phyloP scores from a whole-genome alignment of 1,284 basidiomycete species.

The Prillingera fragicola region DNA sequence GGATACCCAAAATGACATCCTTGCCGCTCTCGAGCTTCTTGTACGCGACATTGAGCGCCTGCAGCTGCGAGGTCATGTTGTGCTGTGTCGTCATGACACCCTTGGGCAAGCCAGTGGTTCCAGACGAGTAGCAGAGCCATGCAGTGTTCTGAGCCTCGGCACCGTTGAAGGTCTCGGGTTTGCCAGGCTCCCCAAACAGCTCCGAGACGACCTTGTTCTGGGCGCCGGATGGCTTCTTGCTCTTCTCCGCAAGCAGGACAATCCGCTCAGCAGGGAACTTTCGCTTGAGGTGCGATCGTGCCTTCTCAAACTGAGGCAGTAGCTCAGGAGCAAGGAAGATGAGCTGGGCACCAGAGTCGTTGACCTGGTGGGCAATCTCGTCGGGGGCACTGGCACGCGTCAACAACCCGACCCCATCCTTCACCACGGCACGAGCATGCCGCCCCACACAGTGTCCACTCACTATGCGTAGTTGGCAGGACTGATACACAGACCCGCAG shows the following conservation, averaged over 20 bases:
- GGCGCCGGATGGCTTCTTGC: slow-evolving; percentile 3
- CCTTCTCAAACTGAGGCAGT: slow-evolving; percentile 37
- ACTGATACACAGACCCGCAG: slow-evolving; percentile 32
- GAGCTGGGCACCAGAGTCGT: slow-evolving; percentile 55
- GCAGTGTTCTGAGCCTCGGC: slow-evolving; percentile 7
- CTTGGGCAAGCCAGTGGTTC: slow-evolving; percentile 52
- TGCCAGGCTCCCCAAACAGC: slow-evolving; percentile 4
- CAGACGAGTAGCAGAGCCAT: slow-evolving; percentile 60
- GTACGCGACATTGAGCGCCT: slow-evolving; percentile 9
- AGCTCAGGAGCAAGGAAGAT: slow-evolving; percentile 57
- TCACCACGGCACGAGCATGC: slow-evolving; percentile 46
- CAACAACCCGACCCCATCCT: slow-evolving; percentile 50
- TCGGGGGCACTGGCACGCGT: slow-evolving; percentile 27
- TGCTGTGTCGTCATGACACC: slow-evolving; percentile 58
- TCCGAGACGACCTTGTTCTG: slow-evolving; percentile 12
- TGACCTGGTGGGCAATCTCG: slow-evolving; percentile 46
- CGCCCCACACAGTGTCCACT: slow-evolving; percentile 50
- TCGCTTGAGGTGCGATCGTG: slow-evolving; percentile 18
- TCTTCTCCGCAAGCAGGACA: slow-evolving; percentile 26
- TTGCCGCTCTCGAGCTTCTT: slow-evolving; percentile 4
- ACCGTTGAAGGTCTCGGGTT: slow-evolving; percentile 9
- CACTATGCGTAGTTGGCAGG: slow-evolving; percentile 43
- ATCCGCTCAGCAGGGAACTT: slow-evolving; percentile 19
- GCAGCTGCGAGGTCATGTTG: slow-evolving; percentile 53
- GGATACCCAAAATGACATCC: slow-evolving; percentile 15